Conservation (phyloP, 192 early-diverging fungal genomes). For the Gonapodya prolifera region DNA sequence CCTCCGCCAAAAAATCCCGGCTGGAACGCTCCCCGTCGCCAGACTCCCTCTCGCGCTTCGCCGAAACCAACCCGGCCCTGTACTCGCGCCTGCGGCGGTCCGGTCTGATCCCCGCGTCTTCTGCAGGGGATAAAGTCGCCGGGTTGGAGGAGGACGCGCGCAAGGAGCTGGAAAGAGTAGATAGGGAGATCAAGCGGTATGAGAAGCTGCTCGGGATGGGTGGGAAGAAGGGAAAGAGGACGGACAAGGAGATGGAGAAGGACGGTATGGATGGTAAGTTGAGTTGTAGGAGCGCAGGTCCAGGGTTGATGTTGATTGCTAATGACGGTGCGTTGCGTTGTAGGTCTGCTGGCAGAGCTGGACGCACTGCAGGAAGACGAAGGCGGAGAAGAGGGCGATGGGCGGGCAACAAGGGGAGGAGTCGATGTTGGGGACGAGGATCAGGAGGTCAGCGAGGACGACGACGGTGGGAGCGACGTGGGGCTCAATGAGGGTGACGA, state of each 20-base stretch:
- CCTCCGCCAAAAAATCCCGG: neutral
- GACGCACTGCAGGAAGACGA: slow-evolving; percentile 9
- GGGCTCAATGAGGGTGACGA: slow-evolving; percentile 19
- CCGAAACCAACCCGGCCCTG: slow-evolving; percentile 32
- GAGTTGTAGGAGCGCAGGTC: slow-evolving; percentile 20
- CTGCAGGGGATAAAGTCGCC: slow-evolving; percentile 11
- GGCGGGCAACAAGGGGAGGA: neutral
- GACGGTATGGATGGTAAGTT: slow-evolving; percentile 31
- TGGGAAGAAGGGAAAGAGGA: slow-evolving; percentile 18
- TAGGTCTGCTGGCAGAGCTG: neutral
- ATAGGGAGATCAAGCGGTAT: slow-evolving; percentile 29
- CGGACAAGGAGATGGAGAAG: slow-evolving; percentile 19
- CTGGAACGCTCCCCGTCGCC: neutral
- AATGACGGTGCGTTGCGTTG: neutral
- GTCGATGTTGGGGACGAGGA: slow-evolving; percentile 17
- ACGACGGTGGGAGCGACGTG: neutral
- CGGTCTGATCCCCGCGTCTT: slow-evolving; percentile 16
- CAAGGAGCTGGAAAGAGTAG: slow-evolving; percentile 23
- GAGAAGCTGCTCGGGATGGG: slow-evolving; percentile 32
- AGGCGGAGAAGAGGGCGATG: slow-evolving; percentile 14
- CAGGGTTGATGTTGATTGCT: slow-evolving; percentile 14
- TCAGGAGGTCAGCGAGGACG: slow-evolving; percentile 3
- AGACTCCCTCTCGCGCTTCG: slow-evolving; percentile 15
- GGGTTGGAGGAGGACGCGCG: slow-evolving; percentile 16
- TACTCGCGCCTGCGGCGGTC: slow-evolving; percentile 29